phyloP scores from a whole-genome alignment of 1,139 yeast species.

The Debaryomyces nepalensis region DNA sequence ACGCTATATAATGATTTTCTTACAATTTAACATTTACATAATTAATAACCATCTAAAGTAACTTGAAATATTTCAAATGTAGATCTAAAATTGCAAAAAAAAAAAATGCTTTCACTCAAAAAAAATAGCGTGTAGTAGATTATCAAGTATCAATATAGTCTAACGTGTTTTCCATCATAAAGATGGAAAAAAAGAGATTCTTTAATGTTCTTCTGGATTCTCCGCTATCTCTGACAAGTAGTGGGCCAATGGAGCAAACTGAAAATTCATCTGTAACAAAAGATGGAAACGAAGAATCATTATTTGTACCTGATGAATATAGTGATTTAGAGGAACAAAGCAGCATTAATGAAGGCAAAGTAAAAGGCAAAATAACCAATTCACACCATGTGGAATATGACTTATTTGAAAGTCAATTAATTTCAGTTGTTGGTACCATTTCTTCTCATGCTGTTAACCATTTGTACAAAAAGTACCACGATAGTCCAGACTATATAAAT shows the following conservation, averaged over 20 bases:
- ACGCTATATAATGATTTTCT: too few species aligned
- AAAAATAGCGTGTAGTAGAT: slow-evolving; percentile 1
- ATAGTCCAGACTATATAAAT: slow-evolving; percentile 28
- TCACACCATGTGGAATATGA: slow-evolving; percentile 15
- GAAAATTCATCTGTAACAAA: background rate
- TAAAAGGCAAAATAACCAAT: background rate
- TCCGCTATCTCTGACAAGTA: background rate
- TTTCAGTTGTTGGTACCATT: slow-evolving; percentile 29
- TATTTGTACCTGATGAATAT: slow-evolving; percentile 26
- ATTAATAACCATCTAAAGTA: too few species aligned
- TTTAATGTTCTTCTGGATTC: slow-evolving; percentile 7
- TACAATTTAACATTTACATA: too few species aligned
- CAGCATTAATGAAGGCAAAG: background rate
- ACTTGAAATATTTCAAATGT: too few species aligned
- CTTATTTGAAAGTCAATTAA: slow-evolving; percentile 27
- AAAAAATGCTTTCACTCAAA: too few species aligned
- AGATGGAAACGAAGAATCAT: slow-evolving; percentile 14
- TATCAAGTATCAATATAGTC: background rate
- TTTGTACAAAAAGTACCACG: slow-evolving; percentile 30
- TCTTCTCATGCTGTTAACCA: slow-evolving; percentile 21
- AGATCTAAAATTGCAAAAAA: background rate
- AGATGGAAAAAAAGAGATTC: slow-evolving; percentile 14
- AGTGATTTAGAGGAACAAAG: slow-evolving; percentile 14
- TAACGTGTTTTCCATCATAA: background rate
- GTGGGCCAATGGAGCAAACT: background rate